These are phyloP conservation scores for Hypoxylon lenormandii DNA, from an alignment of 495 filamentous ascomycete species.

Conservation along the genomic window DNA sequence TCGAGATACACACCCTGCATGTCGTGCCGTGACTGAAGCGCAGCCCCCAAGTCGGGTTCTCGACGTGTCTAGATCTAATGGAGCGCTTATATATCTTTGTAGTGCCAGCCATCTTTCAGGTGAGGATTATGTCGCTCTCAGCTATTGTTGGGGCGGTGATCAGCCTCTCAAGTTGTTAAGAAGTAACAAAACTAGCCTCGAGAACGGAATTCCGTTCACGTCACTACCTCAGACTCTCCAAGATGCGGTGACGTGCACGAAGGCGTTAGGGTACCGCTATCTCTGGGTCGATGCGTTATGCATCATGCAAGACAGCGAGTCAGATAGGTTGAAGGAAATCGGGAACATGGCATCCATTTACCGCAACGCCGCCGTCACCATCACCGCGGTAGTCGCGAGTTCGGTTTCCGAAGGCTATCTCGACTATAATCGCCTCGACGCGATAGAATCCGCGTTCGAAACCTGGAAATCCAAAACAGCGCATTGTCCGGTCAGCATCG, in stretches of 20 bases:
- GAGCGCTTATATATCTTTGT: neutral
- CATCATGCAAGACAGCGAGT: slow-evolving; percentile 45
- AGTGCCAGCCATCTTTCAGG: neutral
- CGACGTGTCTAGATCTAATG: neutral
- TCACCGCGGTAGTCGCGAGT: slow-evolving; percentile 3
- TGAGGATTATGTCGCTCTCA: slow-evolving; percentile 22
- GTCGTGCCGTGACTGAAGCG: neutral
- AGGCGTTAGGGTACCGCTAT: slow-evolving; percentile 43
- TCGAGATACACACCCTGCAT: slow-evolving; percentile 7
- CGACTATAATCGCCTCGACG: neutral
- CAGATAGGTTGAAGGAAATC: slow-evolving; percentile 27
- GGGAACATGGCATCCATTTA: slow-evolving; percentile 40
- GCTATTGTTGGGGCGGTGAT: slow-evolving; percentile 42
- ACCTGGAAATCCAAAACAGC: neutral
- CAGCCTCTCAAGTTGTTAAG: slow-evolving; percentile 21
- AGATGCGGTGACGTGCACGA: slow-evolving; percentile 45
- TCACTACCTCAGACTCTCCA: slow-evolving; percentile 24
- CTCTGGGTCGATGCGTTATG: slow-evolving; percentile 52
- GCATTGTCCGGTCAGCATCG: neutral
- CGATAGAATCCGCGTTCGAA: neutral
- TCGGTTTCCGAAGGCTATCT: slow-evolving; percentile 6
- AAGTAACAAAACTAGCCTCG: neutral
- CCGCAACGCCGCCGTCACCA: slow-evolving; percentile 36
- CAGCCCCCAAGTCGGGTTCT: slow-evolving; percentile 4
- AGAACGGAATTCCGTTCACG: neutral